Evolutionary conservation across 768 basidiomycete genomes (phyloP), one percentile per base, ranked within the genome.

Genomic region (Mycena belliarum): DNA sequence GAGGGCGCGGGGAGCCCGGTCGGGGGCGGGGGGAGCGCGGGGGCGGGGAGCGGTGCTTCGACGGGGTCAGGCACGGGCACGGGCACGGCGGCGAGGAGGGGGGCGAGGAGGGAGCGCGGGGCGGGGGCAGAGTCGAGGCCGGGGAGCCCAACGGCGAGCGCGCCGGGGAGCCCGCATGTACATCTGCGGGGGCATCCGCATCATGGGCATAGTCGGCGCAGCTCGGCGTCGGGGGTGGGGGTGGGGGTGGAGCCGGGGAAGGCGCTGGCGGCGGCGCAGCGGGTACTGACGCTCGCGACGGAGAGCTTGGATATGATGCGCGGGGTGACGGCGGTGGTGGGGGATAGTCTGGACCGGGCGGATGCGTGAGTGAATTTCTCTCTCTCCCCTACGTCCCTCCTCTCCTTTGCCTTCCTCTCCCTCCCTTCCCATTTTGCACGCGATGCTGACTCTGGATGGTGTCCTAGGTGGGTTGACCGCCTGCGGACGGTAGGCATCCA

Each of bases 301-400:
- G 95, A 96, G 76, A 94, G 93, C 67, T 68, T 96, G 71, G 93
- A 96, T 67, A 95, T 95, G 92, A 86, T 96, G 79, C 79, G 87
- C 26, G 85, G 90, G 26, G 91, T 95, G 26, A 91, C 91, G n/a
- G 81, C 83, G 5, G 91, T 95, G 23, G 89, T 95, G 59, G 88
- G 86, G 66, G 94, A 95, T 59, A 91, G 87, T 60, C 75, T 95
- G 70, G 93, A 95, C 69, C 79, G 88, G 52, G 94, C 93, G 28
- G 94, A 95, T 69, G 82, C 88, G 84, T 93, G 70, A 42, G 87
- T 82, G n/a, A n/a, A n/a, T n/a, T n/a, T n/a, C n/a, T n/a, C n/a
- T n/a, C n/a, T n/a, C n/a, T n/a, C n/a, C n/a, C n/a, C n/a, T n/a
- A n/a, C n/a, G n/a, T n/a, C n/a, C n/a, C n/a, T n/a, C n/a, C n/a